phyloP scores from a whole-genome alignment of 2,329 filamentous ascomycete species.

The Claviceps sp. region DNA sequence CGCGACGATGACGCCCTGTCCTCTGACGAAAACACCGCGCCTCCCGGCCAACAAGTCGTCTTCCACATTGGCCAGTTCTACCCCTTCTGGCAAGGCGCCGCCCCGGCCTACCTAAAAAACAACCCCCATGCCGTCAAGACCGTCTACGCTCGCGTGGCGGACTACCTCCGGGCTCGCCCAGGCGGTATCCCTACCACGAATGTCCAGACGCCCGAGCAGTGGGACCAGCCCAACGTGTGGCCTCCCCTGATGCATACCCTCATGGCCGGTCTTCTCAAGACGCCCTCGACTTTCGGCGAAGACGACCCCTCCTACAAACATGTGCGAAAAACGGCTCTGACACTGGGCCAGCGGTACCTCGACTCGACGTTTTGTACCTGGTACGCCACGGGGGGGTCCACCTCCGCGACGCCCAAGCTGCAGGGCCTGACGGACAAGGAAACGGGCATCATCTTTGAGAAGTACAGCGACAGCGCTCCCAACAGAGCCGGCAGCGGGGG shows the following conservation, averaged over 20 bases:
- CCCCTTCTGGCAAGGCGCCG: constrained; percentile 57
- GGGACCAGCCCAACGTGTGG: constrained; percentile 61
- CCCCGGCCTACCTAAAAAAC: constrained; percentile 39
- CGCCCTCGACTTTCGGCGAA: constrained; percentile 39
- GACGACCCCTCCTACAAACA: constrained; percentile 39
- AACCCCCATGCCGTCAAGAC: constrained; percentile 44
- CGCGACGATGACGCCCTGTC: constrained; percentile 27
- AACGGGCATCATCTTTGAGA: constrained; percentile 55
- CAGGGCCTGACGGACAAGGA: constrained; percentile 27
- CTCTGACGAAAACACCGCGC: constrained; percentile 26
- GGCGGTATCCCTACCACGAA: constrained; percentile 53
- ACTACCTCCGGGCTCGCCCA: constrained; percentile 34
- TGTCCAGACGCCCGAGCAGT: constrained; percentile 47
- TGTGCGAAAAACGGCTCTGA: constrained; percentile 41
- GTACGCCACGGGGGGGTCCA: constrained; percentile 52
- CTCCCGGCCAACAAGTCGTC: constrained; percentile 40
- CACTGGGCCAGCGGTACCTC: constrained; percentile 50
- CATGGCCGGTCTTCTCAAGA: constrained; percentile 47
- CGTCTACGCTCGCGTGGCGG: constrained; percentile 38
- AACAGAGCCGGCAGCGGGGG: constrained; percentile 51
- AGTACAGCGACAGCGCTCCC: constrained; percentile 47
- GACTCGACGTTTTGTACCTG: constrained; percentile 58
- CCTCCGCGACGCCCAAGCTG: constrained; percentile 36
- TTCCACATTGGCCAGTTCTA: constrained; percentile 50
- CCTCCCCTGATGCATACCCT: constrained; percentile 52